A percentile compares a stretch with the other conserved stretches of the same genome.
Conservation (phyloP, 2,329 filamentous ascomycete genomes). For the Beauveria medogensis region DNA sequence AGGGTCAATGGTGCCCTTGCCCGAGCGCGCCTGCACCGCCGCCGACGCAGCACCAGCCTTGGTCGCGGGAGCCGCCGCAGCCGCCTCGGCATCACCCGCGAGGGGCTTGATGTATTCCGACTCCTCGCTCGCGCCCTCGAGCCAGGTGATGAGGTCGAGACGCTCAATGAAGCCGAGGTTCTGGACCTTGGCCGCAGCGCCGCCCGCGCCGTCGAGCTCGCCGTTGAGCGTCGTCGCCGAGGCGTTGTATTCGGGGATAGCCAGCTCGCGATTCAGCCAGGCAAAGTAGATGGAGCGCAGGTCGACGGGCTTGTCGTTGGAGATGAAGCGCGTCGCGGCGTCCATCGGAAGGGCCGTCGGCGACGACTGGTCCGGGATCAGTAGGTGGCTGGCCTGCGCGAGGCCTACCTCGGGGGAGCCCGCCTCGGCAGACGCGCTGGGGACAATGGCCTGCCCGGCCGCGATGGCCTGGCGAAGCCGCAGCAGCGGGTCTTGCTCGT, state of each 20-base stretch:
- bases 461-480: constrained; percentile 79
- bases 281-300: constrained; percentile 94
- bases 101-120: constrained; percentile 88
- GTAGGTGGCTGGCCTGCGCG: constrained; percentile 68
- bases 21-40: constrained; percentile 41
- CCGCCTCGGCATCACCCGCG: constrained; percentile 50
- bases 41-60: constrained; percentile 27
- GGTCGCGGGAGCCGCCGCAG: constrained; percentile 26
- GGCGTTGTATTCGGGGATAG: constrained; percentile 85
- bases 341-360: constrained; percentile 59
- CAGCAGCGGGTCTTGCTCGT: constrained; percentile 67
- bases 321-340: constrained; percentile 76
- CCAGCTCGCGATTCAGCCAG: constrained; percentile 86
- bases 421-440: constrained; percentile 62
- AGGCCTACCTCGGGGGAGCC: constrained; percentile 56
- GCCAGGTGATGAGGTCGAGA: constrained; percentile 84
- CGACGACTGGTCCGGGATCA: constrained; percentile 54
- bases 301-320: constrained; percentile 67
- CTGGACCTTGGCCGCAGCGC: constrained; percentile 54
- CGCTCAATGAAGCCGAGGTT: constrained; percentile 89
- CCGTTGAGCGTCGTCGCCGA: constrained; percentile 74
- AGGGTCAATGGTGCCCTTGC: constrained; percentile 67
- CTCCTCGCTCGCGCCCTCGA: constrained; percentile 82
- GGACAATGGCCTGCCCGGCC: constrained; percentile 58
- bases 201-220: constrained; percentile 56